Conservation (phyloP, 2,329 filamentous ascomycete genomes). For the Aureobasidium sp. region DNA sequence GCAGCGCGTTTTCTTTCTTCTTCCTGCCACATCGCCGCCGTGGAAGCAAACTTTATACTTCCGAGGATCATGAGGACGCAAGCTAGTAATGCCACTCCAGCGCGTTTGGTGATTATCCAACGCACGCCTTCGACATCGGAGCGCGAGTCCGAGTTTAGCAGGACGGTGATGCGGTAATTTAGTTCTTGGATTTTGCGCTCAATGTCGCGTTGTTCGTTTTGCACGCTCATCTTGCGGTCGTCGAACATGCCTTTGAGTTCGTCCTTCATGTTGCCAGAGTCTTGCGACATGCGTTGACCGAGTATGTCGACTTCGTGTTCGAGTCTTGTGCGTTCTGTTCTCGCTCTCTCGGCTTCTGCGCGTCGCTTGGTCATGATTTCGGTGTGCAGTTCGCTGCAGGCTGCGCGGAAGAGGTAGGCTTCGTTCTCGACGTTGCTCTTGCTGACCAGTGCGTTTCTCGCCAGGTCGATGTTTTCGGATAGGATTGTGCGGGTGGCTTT, state of each 20-base stretch:
- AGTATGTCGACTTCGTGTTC: slow-evolving; percentile 96
- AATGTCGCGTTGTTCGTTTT: slow-evolving; percentile 76
- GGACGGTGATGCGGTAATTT: slow-evolving; percentile 91
- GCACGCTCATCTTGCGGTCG: slow-evolving; percentile 84
- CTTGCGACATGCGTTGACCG: slow-evolving; percentile 74
- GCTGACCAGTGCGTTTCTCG: slow-evolving; percentile 70
- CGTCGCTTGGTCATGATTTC: slow-evolving; percentile 75
- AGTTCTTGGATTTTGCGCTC: slow-evolving; percentile 89
- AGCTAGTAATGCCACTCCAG: slow-evolving; percentile 49
- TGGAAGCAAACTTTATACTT: slow-evolving; percentile 32
- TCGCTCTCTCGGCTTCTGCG: slow-evolving; percentile 68
- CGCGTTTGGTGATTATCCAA: slow-evolving; percentile 69
- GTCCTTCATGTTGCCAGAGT: slow-evolving; percentile 73
- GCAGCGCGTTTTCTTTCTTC: slow-evolving; percentile 30
- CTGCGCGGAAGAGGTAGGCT: slow-evolving; percentile 86
- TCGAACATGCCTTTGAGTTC: slow-evolving; percentile 95
- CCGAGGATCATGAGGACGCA: slow-evolving; percentile 38
- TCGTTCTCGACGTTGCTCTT: slow-evolving; percentile 93
- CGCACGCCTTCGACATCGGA: slow-evolving; percentile 85
- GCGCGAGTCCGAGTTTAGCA: slow-evolving; percentile 80
- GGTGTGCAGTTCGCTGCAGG: slow-evolving; percentile 82
- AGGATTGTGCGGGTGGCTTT: slow-evolving; percentile 77
- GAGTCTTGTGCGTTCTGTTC: slow-evolving; percentile 73
- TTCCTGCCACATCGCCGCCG: slow-evolving; percentile 30
- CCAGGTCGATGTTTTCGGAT: slow-evolving; percentile 69